Conservation (phyloP, 148 eudicot species). For the Rhododendron ovatum region DNA sequence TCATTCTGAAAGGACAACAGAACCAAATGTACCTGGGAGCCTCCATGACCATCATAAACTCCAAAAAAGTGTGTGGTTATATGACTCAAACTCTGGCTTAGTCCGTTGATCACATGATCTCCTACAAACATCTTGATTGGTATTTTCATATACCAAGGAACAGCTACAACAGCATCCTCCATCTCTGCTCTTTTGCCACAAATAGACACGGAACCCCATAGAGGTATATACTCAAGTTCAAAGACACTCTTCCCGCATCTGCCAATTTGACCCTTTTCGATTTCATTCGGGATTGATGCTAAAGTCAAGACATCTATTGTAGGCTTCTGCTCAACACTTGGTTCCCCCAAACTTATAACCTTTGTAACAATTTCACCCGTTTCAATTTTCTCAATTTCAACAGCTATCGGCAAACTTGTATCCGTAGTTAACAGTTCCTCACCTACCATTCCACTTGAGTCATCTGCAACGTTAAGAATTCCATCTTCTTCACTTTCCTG, state of each 20-base stretch:
- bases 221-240: conserved; percentile 46
- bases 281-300: conserved; percentile 28
- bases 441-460: conserved; percentile 18
- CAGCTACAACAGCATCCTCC: conserved; percentile 57
- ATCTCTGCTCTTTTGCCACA: conserved; percentile 62
- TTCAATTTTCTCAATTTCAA: conserved; percentile 40
- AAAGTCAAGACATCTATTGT: conserved; percentile 27
- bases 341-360: conserved; percentile 41
- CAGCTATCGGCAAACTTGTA: conserved; percentile 39
- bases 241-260: conserved; percentile 36
- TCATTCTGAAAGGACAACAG: not conserved
- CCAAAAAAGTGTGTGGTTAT: conserved; percentile 59
- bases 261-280: conserved; percentile 17
- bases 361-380: conserved; percentile 41
- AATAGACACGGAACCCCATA: conserved; percentile 56
- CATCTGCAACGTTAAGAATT: conserved; percentile 19
- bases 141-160: conserved; percentile 50
- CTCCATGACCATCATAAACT: conserved; percentile 82
- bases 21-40: conserved; percentile 42
- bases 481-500: conserved; percentile 33
- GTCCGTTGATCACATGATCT: conserved; percentile 32
- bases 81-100: conserved; percentile 47
- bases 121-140: conserved; percentile 52
- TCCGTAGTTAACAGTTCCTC: conserved; percentile 32
- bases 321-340: conserved; percentile 21